phyloP scores from a whole-genome alignment of 2,329 filamentous ascomycete species.

The Phialophora tarda region DNA sequence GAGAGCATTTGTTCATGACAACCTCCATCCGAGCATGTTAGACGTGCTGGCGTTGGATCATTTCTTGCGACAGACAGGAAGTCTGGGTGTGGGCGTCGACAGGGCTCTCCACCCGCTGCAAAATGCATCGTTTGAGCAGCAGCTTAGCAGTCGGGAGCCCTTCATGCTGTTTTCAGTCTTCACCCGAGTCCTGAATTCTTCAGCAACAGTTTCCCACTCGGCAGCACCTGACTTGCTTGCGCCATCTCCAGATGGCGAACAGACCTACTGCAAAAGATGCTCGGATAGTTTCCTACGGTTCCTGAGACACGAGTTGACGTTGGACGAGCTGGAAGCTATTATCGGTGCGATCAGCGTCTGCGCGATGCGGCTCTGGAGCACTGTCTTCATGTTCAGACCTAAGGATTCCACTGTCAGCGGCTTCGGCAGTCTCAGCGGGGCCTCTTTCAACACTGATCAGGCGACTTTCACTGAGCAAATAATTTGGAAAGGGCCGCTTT shows the following conservation, averaged over 20 bases:
- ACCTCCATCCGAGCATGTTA: slow-evolving; percentile 1
- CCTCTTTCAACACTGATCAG: slow-evolving; percentile 27
- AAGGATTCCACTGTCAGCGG: slow-evolving; percentile 24
- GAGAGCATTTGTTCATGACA: not conserved
- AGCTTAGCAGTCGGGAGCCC: slow-evolving; percentile 5
- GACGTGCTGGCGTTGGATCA: slow-evolving; percentile 19
- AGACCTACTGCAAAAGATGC: slow-evolving; percentile 12
- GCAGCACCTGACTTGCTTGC: slow-evolving; percentile 13
- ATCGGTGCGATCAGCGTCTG: slow-evolving; percentile 26
- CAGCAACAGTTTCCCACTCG: slow-evolving; percentile 8
- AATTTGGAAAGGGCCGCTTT: slow-evolving; percentile 29
- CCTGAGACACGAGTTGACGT: slow-evolving; percentile 16
- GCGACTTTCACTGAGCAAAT: slow-evolving; percentile 28
- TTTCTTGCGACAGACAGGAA: slow-evolving; percentile 19
- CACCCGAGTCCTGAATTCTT: slow-evolving; percentile 21
- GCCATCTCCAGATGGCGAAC: slow-evolving; percentile 10
- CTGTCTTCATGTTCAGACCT: slow-evolving; percentile 26
- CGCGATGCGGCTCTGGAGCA: slow-evolving; percentile 23
- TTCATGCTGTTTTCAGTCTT: slow-evolving; percentile 28
- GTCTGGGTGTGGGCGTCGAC: slow-evolving; percentile 17
- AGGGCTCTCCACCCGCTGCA: not conserved
- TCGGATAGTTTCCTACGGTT: slow-evolving; percentile 20
- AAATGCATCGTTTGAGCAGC: not conserved
- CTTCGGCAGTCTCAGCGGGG: slow-evolving; percentile 25
- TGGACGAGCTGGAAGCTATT: slow-evolving; percentile 26